phyloP scores from a whole-genome alignment of 495 filamentous ascomycete genomes.

The Immersiella caudata region DNA sequence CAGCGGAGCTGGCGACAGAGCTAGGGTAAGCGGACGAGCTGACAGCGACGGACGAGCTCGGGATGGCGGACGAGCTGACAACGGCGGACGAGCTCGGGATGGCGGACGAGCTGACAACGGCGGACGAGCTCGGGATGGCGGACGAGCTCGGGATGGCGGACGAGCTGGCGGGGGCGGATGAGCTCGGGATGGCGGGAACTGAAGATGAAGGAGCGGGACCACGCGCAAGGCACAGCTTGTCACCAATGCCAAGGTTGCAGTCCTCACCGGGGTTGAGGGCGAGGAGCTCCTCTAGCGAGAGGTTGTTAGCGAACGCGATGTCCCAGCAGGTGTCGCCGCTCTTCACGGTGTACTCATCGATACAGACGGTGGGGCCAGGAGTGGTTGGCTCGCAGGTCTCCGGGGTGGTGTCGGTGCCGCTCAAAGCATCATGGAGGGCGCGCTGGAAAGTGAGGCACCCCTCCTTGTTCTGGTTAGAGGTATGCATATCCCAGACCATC shows the following conservation, averaged over 20 bases:
- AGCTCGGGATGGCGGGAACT: neutral
- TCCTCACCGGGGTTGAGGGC: neutral
- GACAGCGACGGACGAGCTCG: neutral
- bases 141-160: no score
- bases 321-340: neutral
- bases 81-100: neutral
- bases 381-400: neutral
- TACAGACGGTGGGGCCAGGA: neutral
- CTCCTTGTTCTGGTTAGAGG: conserved; percentile 29
- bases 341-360: neutral
- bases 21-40: neutral
- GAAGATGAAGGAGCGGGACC: neutral
- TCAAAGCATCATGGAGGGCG: conserved; percentile 29
- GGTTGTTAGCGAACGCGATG: neutral
- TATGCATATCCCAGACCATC: conserved; percentile 47
- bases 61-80: neutral
- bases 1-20: neutral
- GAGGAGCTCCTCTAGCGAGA: neutral
- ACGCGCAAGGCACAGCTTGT: neutral
- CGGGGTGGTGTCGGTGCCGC: neutral
- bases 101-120: neutral
- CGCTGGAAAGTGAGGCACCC: conserved; percentile 37
- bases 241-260: neutral
- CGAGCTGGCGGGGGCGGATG: no score
- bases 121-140: neutral